phyloP scores from a whole-genome alignment of 2,329 filamentous ascomycete genomes.

The Microsporum canis region DNA sequence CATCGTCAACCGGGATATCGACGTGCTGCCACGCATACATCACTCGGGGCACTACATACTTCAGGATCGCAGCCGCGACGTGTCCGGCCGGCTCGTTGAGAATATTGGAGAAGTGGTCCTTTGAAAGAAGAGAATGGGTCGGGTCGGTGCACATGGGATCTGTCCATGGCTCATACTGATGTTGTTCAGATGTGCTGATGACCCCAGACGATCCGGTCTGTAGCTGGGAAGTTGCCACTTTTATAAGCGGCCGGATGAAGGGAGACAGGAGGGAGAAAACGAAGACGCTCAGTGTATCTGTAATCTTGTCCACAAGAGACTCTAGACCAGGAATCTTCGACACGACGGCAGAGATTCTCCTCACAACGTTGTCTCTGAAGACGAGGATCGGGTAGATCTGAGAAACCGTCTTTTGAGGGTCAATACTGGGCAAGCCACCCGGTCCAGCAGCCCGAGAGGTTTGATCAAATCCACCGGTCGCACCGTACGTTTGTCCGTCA shows the following conservation, averaged over 20 bases:
- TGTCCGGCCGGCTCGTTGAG: conserved; percentile 67
- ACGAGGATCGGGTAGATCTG: conserved; percentile 92
- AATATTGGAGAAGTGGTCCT: conserved; percentile 73
- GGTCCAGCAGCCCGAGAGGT: conserved; percentile 2
- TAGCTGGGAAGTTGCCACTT: conserved; percentile 67
- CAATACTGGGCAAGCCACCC: conserved; percentile 51
- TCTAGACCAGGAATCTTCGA: conserved; percentile 88
- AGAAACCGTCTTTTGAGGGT: conserved; percentile 61
- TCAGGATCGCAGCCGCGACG: conserved; percentile 62
- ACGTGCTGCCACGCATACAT: conserved; percentile 90
- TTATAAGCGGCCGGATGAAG: conserved; percentile 85
- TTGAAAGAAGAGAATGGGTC: conserved; percentile 71
- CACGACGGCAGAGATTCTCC: conserved; percentile 70
- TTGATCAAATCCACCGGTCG: background rate
- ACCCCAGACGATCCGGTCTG: conserved; percentile 74
- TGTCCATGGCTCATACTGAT: conserved; percentile 71
- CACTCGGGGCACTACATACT: conserved; percentile 78
- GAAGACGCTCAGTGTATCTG: conserved; percentile 84
- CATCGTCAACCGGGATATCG: conserved; percentile 68
- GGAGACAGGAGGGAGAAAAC: conserved; percentile 82
- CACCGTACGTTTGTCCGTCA: conserved; percentile 9
- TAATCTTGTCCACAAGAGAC: conserved; percentile 81
- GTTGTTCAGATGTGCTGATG: conserved; percentile 55
- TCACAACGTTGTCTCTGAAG: conserved; percentile 89
- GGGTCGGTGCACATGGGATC: conserved; percentile 64